Conservation (phyloP, 495 filamentous ascomycete genomes). For the Podospora anserina region DNA sequence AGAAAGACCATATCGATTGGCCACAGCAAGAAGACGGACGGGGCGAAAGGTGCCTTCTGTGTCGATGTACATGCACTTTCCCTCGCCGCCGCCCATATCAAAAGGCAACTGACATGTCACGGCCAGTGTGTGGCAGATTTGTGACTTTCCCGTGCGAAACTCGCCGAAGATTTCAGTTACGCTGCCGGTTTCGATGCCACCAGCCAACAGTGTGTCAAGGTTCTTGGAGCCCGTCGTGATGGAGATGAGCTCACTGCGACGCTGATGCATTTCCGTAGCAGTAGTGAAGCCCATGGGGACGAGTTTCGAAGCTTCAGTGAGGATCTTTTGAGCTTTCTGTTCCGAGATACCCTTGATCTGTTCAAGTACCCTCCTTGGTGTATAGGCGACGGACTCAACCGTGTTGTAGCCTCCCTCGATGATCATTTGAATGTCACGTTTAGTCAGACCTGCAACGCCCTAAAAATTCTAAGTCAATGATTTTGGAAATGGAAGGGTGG, state of each 20-base stretch:
- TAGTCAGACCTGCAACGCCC: slow-evolving; percentile 82
- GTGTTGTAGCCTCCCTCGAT: slow-evolving; percentile 92
- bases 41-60: slow-evolving; percentile 97
- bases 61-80: slow-evolving; percentile 98
- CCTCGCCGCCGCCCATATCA: slow-evolving; percentile 98
- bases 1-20: slow-evolving; percentile 87
- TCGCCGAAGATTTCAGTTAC: slow-evolving; percentile 99
- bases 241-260: slow-evolving; percentile 92
- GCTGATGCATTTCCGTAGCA: slow-evolving; percentile 98
- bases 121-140: slow-evolving; percentile 97
- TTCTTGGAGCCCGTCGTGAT: slow-evolving; percentile 97
- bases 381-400: slow-evolving; percentile 92
- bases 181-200: slow-evolving; percentile 92
- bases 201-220: slow-evolving; percentile 89
- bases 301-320: slow-evolving; percentile 92
- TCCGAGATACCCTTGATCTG: slow-evolving; percentile 98
- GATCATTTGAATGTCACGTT: slow-evolving; percentile 87
- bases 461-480: slow-evolving; percentile 31
- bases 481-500: background rate
- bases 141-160: slow-evolving; percentile 95
- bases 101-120: slow-evolving; percentile 97
- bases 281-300: slow-evolving; percentile 99
- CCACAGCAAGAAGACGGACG: slow-evolving; percentile 84
- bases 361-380: slow-evolving; percentile 79
- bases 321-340: slow-evolving; percentile 89